A percentile compares a stretch with the other conserved stretches of the same genome.
phyloP scores from a whole-genome alignment of 2,329 filamentous ascomycete species.

The Sphaceloma murrayae region DNA sequence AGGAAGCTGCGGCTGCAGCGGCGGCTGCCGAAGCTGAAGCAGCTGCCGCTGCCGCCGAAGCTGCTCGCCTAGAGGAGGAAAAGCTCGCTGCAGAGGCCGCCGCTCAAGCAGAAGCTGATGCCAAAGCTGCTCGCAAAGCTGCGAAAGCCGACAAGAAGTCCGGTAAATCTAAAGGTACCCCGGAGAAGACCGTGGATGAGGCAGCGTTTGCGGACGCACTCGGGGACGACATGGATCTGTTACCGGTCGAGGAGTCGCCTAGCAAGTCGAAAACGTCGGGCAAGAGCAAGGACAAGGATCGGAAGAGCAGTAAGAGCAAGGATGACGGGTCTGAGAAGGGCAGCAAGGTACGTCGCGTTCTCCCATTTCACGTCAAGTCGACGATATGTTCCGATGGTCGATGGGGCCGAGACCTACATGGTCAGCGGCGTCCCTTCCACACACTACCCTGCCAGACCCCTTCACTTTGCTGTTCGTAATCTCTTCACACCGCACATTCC shows the following conservation, averaged over 20 bases:
- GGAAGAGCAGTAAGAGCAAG: conserved; percentile 20
- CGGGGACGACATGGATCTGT: conserved; percentile 28
- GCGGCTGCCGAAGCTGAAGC: not conserved
- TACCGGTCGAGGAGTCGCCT: conserved; percentile 23
- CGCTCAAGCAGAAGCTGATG: conserved; percentile 19
- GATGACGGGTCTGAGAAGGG: conserved; percentile 30
- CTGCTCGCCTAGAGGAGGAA: conserved; percentile 17
- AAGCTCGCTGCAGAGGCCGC: conserved; percentile 9
- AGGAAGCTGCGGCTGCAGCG: conserved; percentile 20
- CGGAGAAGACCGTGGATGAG: conserved; percentile 29
- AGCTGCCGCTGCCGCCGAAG: conserved; percentile 15
- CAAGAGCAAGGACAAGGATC: conserved; percentile 24
- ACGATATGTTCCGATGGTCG: no score
- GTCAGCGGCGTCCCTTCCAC: no score
- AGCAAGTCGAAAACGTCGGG: conserved; percentile 23
- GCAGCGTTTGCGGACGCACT: conserved; percentile 30
- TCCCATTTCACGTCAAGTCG: no score
- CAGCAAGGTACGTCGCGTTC: conserved; percentile 22
- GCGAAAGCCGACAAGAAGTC: conserved; percentile 34
- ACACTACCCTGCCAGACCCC: no score
- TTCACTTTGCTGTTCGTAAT: not conserved
- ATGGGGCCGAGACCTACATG: no score
- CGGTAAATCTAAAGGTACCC: not conserved
- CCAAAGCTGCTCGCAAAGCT: conserved; percentile 25
- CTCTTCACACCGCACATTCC: conserved; percentile 1